phyloP scores from a whole-genome alignment of 2,329 filamentous ascomycete genomes.

The Fusarium sp. region DNA sequence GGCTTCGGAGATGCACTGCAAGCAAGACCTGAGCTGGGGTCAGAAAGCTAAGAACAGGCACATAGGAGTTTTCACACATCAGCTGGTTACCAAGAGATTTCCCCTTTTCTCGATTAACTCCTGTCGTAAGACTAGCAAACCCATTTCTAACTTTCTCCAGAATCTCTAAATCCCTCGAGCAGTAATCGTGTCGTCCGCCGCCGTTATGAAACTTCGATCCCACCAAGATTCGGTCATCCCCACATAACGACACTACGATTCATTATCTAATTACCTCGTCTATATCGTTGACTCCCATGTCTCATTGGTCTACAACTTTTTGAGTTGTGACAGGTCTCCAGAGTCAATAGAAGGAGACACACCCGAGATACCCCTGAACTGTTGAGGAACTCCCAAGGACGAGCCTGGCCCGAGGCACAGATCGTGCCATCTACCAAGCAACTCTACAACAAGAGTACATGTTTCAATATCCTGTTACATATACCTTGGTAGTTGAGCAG shows the following conservation, averaged over 20 bases:
- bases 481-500: neutral
- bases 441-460: too few relatives aligned
- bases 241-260: neutral
- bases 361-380: neutral
- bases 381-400: neutral
- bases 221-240: too few relatives aligned
- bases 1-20: neutral
- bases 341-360: neutral
- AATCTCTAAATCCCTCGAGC: neutral
- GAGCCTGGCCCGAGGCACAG: neutral
- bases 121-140: too few relatives aligned
- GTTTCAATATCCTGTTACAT: too few relatives aligned
- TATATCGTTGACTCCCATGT: neutral
- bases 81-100: too few relatives aligned
- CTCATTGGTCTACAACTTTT: too few relatives aligned
- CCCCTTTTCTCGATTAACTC: neutral
- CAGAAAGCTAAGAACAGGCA: neutral
- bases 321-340: neutral
- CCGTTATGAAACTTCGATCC: neutral
- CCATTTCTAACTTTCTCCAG: too few relatives aligned
- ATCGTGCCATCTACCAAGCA: neutral
- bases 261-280: neutral
- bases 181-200: neutral
- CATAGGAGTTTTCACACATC: neutral
- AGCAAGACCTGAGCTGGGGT: neutral